Evolutionary conservation across 1,284 basidiomycete genomes (phyloP).

Genomic region (Puccinia horiana): DNA sequence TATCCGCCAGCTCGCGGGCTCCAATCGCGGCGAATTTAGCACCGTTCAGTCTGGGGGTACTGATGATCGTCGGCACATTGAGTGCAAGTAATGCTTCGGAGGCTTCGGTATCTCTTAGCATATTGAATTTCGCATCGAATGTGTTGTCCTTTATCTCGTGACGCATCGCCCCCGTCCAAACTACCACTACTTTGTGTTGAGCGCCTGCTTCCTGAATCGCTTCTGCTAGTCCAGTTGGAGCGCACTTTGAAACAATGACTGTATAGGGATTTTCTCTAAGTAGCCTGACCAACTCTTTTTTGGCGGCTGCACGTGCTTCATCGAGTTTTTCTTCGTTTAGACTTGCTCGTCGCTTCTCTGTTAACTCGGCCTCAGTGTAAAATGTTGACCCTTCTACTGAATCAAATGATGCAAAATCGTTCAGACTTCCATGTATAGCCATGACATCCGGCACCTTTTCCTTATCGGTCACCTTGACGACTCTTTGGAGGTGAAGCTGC

Average conservation of each 20-base stretch:
- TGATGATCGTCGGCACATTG: not conserved
- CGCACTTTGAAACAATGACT: not conserved
- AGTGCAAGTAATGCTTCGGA: not conserved
- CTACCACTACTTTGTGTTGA: not conserved
- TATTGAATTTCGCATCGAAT: not conserved
- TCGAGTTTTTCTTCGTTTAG: not conserved
- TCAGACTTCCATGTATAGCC: not conserved
- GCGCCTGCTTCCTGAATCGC: not conserved
- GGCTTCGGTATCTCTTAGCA: not conserved
- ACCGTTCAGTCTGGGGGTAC: not conserved
- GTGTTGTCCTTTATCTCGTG: not conserved
- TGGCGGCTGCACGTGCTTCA: not conserved
- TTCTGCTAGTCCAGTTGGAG: slow-evolving; percentile 8
- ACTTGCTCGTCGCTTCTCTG: not conserved
- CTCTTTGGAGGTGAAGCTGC: too few relatives aligned
- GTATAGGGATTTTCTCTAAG: not conserved
- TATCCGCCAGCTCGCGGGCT: not conserved
- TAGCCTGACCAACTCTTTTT: not conserved
- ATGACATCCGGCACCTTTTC: not conserved
- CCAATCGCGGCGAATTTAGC: not conserved
- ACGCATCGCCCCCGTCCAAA: slow-evolving; percentile 10
- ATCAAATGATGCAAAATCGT: not conserved
- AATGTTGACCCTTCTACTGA: not conserved
- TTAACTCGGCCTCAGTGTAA: not conserved
- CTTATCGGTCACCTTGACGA: not conserved